Base-by-base conservation (phyloP, 2,329 filamentous ascomycete genomes). In the Aspergillus sp. region DNA sequence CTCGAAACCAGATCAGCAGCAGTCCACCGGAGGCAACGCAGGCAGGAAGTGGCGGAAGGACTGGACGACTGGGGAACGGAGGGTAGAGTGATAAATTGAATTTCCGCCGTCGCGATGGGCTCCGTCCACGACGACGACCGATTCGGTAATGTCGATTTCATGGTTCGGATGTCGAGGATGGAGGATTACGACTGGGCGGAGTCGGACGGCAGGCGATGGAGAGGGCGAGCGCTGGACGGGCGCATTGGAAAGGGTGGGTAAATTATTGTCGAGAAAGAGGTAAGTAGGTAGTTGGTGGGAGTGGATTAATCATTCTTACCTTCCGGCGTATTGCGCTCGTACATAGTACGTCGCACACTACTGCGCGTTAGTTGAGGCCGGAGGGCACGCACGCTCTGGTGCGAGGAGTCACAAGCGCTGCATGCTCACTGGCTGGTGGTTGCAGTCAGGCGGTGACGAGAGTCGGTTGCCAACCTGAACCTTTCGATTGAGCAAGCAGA, bases 171-270 rank as follows among this genome's bases (percentile, higher is more conserved):
- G 26, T 44, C 40, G 40, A 42, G 16, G 16, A 48, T 24, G 40
- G 50, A 44, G 38, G 43, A 47, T 51, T 51, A 51, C 50, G 30
- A 52, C 50, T 48, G 45, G 50, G 45, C 50, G 45, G 50, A 48
- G 50, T 48, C 30, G 38, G 45, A 45, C 50, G 45, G 50, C 47
- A 48, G 45, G n/a, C 16, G 32, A 14, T 30, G 14, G 19, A 14
- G 30, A 19, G n/a, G 45, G 17, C 9, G 16, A 16, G 16, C 20
- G 45, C 16, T 19, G 30, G n/a, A 35, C 45, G 32, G 32, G 32
- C 20, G 45, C 19, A 38, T 30, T n/a, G 43, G n/a, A 33, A 45
- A 30, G 35, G 45, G 45, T 10, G 32, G 35, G 35, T 24, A 33
- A 33, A 22, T 22, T 22, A 22, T 22, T 22, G 22, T 3, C 22